These are phyloP conservation scores for Neofusicoccum laricinum DNA, from an alignment of 2,329 filamentous ascomycete species.

Conservation along the genomic window DNA sequence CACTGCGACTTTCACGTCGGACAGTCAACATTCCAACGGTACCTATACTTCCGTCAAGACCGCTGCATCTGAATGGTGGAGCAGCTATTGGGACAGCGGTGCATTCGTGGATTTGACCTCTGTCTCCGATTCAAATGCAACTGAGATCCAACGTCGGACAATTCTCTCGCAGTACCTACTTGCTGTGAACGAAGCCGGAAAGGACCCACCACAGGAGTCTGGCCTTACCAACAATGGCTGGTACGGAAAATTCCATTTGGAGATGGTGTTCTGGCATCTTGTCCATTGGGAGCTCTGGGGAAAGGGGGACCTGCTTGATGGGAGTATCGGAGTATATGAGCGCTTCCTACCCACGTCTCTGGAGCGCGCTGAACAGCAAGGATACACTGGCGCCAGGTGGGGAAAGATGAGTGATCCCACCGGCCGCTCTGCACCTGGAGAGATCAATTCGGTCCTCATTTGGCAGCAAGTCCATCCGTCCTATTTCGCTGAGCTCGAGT, in stretches of 20 bases:
- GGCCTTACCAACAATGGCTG: slow-evolving; percentile 55
- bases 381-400: slow-evolving; percentile 46
- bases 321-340: slow-evolving; percentile 49
- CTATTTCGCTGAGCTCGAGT: slow-evolving; percentile 59
- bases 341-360: slow-evolving; percentile 43
- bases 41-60: slow-evolving; percentile 24
- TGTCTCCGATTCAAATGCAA: slow-evolving; percentile 40
- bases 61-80: slow-evolving; percentile 46
- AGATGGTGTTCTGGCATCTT: slow-evolving; percentile 56
- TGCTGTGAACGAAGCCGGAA: slow-evolving; percentile 52
- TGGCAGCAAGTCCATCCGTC: slow-evolving; percentile 63
- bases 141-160: slow-evolving; percentile 52
- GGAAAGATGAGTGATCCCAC: slow-evolving; percentile 59
- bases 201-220: slow-evolving; percentile 47
- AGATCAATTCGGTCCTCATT: slow-evolving; percentile 60
- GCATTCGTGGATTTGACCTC: slow-evolving; percentile 52
- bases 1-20: slow-evolving; percentile 25
- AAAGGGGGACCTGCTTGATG: slow-evolving; percentile 45
- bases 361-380: slow-evolving; percentile 35
- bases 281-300: slow-evolving; percentile 52
- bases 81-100: slow-evolving; percentile 49
- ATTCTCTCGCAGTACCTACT: slow-evolving; percentile 55
- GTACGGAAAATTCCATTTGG: slow-evolving; percentile 57
- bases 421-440: slow-evolving; percentile 55
- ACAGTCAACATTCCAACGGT: slow-evolving; percentile 22